Conservation (phyloP, 2,329 filamentous ascomycete species). For the Chaetomium olivaceum region DNA sequence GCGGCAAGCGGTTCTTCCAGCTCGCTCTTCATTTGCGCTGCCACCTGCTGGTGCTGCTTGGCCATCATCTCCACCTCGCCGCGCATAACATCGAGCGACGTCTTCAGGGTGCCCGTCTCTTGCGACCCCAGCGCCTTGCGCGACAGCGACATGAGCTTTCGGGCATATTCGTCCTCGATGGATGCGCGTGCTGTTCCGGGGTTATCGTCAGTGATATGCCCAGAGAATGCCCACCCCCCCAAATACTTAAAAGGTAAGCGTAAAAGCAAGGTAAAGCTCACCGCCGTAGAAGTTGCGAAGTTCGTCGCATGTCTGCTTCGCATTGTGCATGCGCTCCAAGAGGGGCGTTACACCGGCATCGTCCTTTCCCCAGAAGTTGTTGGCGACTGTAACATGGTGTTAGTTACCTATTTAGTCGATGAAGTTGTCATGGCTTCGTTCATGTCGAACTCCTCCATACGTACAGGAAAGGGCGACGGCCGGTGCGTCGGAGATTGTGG, state of each 20-base stretch:
- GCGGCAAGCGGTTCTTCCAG: slow-evolving; percentile 90
- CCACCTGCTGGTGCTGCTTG: slow-evolving; percentile 88
- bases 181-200: slow-evolving; percentile 70
- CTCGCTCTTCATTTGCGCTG: slow-evolving; percentile 92
- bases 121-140: slow-evolving; percentile 87
- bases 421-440: background rate
- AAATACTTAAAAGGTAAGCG: background rate
- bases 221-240: background rate
- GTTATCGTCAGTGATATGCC: background rate
- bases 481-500: slow-evolving; percentile 32
- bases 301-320: slow-evolving; percentile 94
- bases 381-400: slow-evolving; percentile 67
- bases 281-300: slow-evolving; percentile 85
- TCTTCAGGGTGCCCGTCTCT: slow-evolving; percentile 79
- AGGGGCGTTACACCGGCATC: slow-evolving; percentile 92
- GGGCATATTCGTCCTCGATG: slow-evolving; percentile 94
- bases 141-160: slow-evolving; percentile 81
- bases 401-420: background rate
- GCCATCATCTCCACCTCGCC: slow-evolving; percentile 91
- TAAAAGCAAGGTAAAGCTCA: slow-evolving; percentile 41
- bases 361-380: slow-evolving; percentile 99
- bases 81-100: slow-evolving; percentile 83
- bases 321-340: slow-evolving; percentile 89
- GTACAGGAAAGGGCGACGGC: slow-evolving; percentile 36
- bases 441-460: slow-evolving; percentile 10